Conservation (phyloP, 1,284 basidiomycete genomes). For the Sphagnurus paluster region DNA sequence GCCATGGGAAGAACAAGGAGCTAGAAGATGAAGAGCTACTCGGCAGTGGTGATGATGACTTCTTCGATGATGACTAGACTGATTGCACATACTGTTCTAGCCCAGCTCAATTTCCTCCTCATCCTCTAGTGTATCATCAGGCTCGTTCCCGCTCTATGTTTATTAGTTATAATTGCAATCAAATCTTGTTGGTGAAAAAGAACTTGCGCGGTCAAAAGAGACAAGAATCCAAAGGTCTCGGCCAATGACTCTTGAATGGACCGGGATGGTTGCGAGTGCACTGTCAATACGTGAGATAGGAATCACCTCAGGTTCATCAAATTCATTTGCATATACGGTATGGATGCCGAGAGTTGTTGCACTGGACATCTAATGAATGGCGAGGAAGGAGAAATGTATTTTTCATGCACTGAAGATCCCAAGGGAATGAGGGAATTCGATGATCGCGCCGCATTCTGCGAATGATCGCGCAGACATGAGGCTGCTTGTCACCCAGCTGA, state of each 20-base stretch:
- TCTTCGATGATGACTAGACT: background rate
- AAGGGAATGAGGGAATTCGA: constrained; percentile 23
- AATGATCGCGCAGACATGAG: constrained; percentile 20
- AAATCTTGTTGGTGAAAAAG: background rate
- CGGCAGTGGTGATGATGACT: constrained; percentile 1
- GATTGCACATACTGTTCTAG: too few relatives aligned
- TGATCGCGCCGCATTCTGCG: constrained; percentile 13
- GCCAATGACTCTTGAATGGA: constrained; percentile 4
- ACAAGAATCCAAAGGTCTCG: constrained; percentile 4
- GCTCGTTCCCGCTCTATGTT: constrained; percentile 8
- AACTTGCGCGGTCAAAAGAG: constrained; percentile 11
- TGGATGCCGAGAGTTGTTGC: constrained; percentile 6
- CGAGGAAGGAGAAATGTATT: too few relatives aligned
- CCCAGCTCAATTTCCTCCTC: background rate
- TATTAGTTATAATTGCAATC: background rate
- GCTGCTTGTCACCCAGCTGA: constrained; percentile 4
- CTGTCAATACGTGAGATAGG: constrained; percentile 10
- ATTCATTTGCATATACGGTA: constrained; percentile 6
- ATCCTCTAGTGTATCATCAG: constrained; percentile 11
- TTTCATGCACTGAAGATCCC: constrained; percentile 21
- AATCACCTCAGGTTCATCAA: constrained; percentile 3
- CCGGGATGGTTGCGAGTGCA: constrained; percentile 8
- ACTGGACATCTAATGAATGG: background rate
- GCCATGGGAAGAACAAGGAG: background rate
- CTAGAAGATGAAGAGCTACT: background rate